phyloP scores from a whole-genome alignment of 495 filamentous ascomycete species.

The Xylaria sp. region DNA sequence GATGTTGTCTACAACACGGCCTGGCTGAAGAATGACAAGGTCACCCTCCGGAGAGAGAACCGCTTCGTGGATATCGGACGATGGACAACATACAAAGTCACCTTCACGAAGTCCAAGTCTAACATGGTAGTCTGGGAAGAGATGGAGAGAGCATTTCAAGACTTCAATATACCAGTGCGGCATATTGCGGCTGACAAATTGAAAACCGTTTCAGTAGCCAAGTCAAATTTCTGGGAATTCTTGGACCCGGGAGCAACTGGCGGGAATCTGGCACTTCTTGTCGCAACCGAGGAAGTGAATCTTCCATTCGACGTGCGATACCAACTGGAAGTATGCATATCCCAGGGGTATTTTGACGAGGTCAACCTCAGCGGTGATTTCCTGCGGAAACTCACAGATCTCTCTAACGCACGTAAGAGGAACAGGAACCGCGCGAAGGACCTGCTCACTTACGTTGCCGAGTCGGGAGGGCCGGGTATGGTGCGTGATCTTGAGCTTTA shows the following conservation, averaged over 20 bases:
- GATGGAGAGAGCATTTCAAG: constrained; percentile 64
- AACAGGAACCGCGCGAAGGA: constrained; percentile 46
- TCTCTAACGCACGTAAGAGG: constrained; percentile 40
- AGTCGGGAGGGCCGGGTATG: constrained; percentile 30
- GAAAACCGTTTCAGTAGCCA: constrained; percentile 24
- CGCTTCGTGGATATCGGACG: constrained; percentile 79
- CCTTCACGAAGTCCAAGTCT: constrained; percentile 47
- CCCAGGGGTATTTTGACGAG: constrained; percentile 79
- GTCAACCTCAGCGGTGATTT: constrained; percentile 73
- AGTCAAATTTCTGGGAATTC: constrained; percentile 60
- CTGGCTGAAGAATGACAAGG: constrained; percentile 45
- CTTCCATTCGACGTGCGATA: constrained; percentile 81
- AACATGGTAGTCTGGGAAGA: constrained; percentile 41
- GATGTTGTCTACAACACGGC: constrained; percentile 63
- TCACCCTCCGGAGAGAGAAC: constrained; percentile 62
- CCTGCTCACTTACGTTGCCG: constrained; percentile 49
- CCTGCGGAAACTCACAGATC: constrained; percentile 61
- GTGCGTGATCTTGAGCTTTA: constrained; percentile 35
- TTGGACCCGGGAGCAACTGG: constrained; percentile 53
- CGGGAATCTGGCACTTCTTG: constrained; percentile 45
- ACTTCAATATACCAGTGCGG: constrained; percentile 73
- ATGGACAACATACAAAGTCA: constrained; percentile 73
- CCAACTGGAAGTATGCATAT: constrained; percentile 91
- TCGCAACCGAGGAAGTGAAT: constrained; percentile 43
- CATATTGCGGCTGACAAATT: constrained; percentile 42